Conservation (phyloP, 169 alveolate genomes). For the Plasmodium knowlesi region DNA sequence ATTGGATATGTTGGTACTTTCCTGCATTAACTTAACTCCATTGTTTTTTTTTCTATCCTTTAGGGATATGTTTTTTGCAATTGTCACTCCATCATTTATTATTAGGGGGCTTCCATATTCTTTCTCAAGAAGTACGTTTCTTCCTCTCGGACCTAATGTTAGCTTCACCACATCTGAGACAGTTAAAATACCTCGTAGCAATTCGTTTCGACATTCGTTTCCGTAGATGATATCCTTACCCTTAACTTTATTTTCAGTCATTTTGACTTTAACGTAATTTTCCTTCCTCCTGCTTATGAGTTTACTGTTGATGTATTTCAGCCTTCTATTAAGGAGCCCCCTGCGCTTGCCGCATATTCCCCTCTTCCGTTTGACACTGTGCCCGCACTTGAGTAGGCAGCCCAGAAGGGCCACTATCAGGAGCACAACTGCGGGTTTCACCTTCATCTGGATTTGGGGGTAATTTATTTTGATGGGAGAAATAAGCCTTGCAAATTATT, state of each 20-base stretch:
- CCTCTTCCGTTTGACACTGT: slow-evolving; percentile 12
- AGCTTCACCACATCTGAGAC: slow-evolving; percentile 90
- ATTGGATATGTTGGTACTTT: slow-evolving; percentile 90
- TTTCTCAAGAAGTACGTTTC: slow-evolving; percentile 90
- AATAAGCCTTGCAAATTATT: too few species aligned
- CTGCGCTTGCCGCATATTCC: not conserved
- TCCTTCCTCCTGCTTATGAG: slow-evolving; percentile 69
- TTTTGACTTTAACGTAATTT: slow-evolving; percentile 44
- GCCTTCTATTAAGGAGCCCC: slow-evolving; percentile 12
- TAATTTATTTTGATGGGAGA: not conserved
- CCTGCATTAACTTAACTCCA: slow-evolving; percentile 92
- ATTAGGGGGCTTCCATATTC: slow-evolving; percentile 91
- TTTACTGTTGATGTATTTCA: slow-evolving; percentile 54
- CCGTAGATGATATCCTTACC: slow-evolving; percentile 84
- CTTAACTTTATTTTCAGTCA: slow-evolving; percentile 62
- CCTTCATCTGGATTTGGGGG: not conserved
- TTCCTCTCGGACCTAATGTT: slow-evolving; percentile 92
- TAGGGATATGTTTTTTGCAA: slow-evolving; percentile 90
- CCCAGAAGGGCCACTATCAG: not conserved
- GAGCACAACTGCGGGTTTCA: not conserved
- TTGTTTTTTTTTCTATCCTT: slow-evolving; percentile 88
- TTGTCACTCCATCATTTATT: slow-evolving; percentile 93
- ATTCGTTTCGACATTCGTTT: slow-evolving; percentile 88
- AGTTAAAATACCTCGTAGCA: slow-evolving; percentile 85
- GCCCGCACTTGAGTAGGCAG: not conserved